Base-by-base conservation (phyloP, 352 stramenopile species). In the Lagenidium giganteum region DNA sequence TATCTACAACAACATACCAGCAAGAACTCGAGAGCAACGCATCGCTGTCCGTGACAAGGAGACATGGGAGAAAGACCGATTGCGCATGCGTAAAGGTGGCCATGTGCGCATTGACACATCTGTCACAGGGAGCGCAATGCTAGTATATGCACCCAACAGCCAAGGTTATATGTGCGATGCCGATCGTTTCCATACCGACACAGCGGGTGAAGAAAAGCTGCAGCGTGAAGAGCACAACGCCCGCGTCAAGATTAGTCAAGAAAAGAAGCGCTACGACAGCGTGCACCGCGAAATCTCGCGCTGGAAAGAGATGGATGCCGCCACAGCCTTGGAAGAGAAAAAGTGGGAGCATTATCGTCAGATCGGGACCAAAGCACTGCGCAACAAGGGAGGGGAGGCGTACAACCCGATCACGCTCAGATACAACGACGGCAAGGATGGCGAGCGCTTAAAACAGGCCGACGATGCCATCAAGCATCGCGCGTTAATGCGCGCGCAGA, bases 141-240 rank as follows among this genome's bases (percentile, higher is more conserved):
- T 87, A 13, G 76, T 82, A 34, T 87, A 83, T 45, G 62, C 62
- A 2, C 52, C 57, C 1, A 55, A 66, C 22, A 81, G 67, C 40
- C 76, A 81, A 28, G 88, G 84, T 3, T 96, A 75, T 54, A 77
- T 96, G 57, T 74, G 70, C 20, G 80, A 96, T 48, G 69, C 81
- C 21, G 83, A 96, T 30, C 66, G 86, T 8, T 97, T 96, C 61
- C 83, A 96, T 47, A 87, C 84, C 23, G 88, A 97, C 56, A 91
- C 78, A 22, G 80, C 78, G 11, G 87, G 84, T 0, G 87, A 96
- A 48, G 84, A 93, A 49, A 75, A 83, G 11, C 62, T 68, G 3
- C 21, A 35, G 20, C 71, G 84, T 18, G 70, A 95, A 26, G 73
- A 74, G 13, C 59, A 45, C 51, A 63, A 65, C 11, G 51, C 72